Conservation (phyloP, 2,329 filamentous ascomycete species). For the Rugonectria rugulosa region DNA sequence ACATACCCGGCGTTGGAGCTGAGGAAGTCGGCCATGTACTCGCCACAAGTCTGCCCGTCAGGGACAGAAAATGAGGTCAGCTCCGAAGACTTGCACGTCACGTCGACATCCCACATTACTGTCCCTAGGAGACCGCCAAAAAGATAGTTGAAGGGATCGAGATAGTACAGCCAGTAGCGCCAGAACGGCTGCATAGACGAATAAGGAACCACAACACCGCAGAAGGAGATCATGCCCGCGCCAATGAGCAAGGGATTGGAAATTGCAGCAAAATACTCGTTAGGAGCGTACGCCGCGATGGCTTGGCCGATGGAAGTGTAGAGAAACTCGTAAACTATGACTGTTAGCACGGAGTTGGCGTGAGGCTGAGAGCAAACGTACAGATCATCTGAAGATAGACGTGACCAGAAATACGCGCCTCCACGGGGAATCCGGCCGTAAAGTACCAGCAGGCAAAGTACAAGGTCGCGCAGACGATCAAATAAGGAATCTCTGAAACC, state of each 20-base stretch:
- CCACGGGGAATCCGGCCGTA: conserved; percentile 31
- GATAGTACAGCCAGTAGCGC: conserved; percentile 48
- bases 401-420: conserved; percentile 54
- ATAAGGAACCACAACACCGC: conserved; percentile 37
- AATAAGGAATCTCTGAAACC: conserved; percentile 49
- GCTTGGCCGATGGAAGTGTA: conserved; percentile 53
- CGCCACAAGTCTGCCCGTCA: conserved; percentile 21
- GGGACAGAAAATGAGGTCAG: conserved; percentile 23
- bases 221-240: conserved; percentile 41
- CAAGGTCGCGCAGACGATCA: conserved; percentile 46
- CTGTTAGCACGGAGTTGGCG: conserved; percentile 26
- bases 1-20: conserved; percentile 23
- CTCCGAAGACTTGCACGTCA: conserved; percentile 45
- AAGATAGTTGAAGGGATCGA: conserved; percentile 52
- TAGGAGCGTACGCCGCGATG: conserved; percentile 58
- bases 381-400: conserved; percentile 54
- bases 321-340: conserved; percentile 48
- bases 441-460: conserved; percentile 62
- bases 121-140: conserved; percentile 48
- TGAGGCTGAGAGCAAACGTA: conserved; percentile 42
- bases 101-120: conserved; percentile 48
- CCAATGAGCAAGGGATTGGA: conserved; percentile 55
- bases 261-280: conserved; percentile 57
- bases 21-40: conserved; percentile 30
- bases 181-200: conserved; percentile 33